Percentiles rank a stretch among this genome's conserved stretches.
Conservation (phyloP, 805 yeast genomes). For the Ogataea methanolica region DNA sequence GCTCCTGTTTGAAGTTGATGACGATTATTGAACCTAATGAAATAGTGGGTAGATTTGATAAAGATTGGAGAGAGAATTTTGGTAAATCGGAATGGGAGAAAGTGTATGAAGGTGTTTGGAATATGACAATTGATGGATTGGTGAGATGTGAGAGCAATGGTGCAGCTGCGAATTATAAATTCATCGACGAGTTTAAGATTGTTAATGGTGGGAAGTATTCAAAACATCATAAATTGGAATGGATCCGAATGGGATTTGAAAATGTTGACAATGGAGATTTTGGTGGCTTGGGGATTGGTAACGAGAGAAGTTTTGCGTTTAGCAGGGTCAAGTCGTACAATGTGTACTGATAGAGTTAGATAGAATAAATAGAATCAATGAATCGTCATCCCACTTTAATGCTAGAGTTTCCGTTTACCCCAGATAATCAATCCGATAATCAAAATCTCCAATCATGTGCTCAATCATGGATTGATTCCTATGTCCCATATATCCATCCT, state of each 20-base stretch:
- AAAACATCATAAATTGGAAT: slow-evolving; percentile 64
- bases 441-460: too few relatives aligned
- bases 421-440: too few relatives aligned
- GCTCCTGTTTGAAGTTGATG: slow-evolving; percentile 64
- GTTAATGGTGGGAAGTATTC: slow-evolving; percentile 51
- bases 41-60: slow-evolving; percentile 54
- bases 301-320: slow-evolving; percentile 78
- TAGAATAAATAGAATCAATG: too few relatives aligned
- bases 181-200: slow-evolving; percentile 60
- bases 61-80: slow-evolving; percentile 23
- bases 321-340: slow-evolving; percentile 46
- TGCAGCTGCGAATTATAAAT: slow-evolving; percentile 53
- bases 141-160: slow-evolving; percentile 54
- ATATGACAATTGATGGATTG: slow-evolving; percentile 46
- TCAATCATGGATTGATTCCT: too few relatives aligned
- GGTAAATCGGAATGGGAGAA: slow-evolving; percentile 27
- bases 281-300: slow-evolving; percentile 45
- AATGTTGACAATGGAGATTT: slow-evolving; percentile 12
- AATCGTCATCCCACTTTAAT: too few relatives aligned
- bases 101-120: slow-evolving; percentile 53
- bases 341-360: neutral
- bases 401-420: too few relatives aligned
- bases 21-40: slow-evolving; percentile 67
- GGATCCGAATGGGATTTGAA: slow-evolving; percentile 61
- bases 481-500: too few relatives aligned